A percentile compares a stretch with the other conserved stretches of the same genome.
Evolutionary conservation across 2,329 filamentous ascomycete genomes (phyloP).

Genomic region (Scedosporium dehoogii): DNA sequence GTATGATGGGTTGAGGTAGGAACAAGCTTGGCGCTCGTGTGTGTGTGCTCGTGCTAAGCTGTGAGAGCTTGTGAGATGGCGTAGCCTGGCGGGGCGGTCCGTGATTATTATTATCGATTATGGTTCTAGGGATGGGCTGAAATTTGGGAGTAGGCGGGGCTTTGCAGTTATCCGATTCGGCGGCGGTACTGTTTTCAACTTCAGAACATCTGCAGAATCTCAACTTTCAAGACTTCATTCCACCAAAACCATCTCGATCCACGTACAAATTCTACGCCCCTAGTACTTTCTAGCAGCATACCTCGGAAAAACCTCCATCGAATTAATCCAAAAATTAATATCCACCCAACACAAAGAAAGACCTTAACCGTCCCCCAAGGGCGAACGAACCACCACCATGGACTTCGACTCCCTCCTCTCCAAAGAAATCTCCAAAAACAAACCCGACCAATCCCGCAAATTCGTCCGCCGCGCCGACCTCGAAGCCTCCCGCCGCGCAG

Average conservation of each 20-base stretch:
- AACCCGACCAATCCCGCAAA: constrained; percentile 53
- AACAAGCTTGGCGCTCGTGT: background rate
- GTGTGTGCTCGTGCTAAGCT: too few relatives aligned
- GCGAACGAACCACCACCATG: constrained; percentile 42
- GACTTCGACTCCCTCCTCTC: constrained; percentile 93
- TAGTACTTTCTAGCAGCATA: too few relatives aligned
- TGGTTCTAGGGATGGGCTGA: too few relatives aligned
- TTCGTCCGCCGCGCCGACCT: constrained; percentile 78
- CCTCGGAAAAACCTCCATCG: too few relatives aligned
- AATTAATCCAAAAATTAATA: background rate
- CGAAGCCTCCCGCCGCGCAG: constrained; percentile 70
- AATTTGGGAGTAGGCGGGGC: background rate
- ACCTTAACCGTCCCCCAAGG: background rate
- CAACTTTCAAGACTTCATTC: background rate
- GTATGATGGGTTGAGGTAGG: background rate
- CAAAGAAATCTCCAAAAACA: constrained; percentile 80
- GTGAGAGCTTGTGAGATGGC: background rate
- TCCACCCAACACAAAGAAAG: background rate
- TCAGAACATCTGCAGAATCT: background rate
- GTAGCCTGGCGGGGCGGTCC: background rate
- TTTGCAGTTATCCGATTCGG: background rate
- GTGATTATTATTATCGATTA: too few relatives aligned
- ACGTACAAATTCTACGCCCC: too few relatives aligned
- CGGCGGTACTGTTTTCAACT: background rate
- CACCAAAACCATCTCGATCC: background rate